phyloP scores from a whole-genome alignment of 2,329 filamentous ascomycete genomes.

The Aaosphaeria pasadenensis region DNA sequence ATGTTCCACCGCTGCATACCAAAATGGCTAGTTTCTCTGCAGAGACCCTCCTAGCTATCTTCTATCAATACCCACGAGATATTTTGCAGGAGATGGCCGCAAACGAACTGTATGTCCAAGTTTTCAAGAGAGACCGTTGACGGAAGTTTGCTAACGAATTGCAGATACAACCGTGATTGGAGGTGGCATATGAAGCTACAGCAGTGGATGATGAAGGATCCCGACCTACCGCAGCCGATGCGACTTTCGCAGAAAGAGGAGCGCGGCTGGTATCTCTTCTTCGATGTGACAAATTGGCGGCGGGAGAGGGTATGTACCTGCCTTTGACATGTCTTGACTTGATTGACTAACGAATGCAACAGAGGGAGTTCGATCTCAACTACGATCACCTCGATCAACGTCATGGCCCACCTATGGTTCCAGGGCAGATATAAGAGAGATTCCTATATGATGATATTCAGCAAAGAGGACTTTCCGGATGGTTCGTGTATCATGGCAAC shows the following conservation, averaged over 20 bases:
- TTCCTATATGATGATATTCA: neutral
- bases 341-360: conserved; percentile 13
- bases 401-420: conserved; percentile 33
- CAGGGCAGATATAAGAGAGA: conserved; percentile 13
- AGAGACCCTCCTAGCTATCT: conserved; percentile 67
- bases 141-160: neutral
- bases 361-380: conserved; percentile 52
- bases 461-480: neutral
- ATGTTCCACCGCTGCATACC: conserved; percentile 59
- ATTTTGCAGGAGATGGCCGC: conserved; percentile 65
- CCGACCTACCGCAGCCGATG: conserved; percentile 42
- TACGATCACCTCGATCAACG: conserved; percentile 51
- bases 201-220: conserved; percentile 56
- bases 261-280: conserved; percentile 54
- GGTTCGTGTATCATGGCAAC: neutral
- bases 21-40: conserved; percentile 59
- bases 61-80: conserved; percentile 65
- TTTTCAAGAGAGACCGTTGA: conserved; percentile 6
- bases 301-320: conserved; percentile 43
- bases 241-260: conserved; percentile 47
- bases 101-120: conserved; percentile 52
- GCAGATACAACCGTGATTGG: conserved; percentile 47
- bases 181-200: conserved; percentile 54
- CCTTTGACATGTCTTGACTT: too few relatives aligned
- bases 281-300: conserved; percentile 53